These are phyloP conservation scores for Penicillium sp. DNA, from an alignment of 2,329 filamentous ascomycete genomes.

Conservation along the genomic window DNA sequence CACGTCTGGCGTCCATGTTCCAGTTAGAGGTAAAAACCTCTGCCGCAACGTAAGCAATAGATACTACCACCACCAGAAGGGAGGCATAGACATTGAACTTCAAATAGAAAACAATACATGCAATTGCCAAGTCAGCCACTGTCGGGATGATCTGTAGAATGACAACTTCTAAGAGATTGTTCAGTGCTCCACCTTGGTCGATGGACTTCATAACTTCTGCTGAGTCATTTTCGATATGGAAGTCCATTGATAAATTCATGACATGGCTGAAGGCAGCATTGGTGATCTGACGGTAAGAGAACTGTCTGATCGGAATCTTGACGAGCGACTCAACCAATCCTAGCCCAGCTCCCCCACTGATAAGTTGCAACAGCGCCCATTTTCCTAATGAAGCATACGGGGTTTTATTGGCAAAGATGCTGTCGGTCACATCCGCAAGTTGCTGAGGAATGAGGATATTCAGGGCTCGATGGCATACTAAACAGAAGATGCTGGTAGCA, in stretches of 20 bases:
- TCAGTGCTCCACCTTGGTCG: slow-evolving; percentile 61
- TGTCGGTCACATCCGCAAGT: slow-evolving; percentile 7
- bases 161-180: slow-evolving; percentile 57
- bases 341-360: slow-evolving; percentile 1
- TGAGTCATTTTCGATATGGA: slow-evolving; percentile 63
- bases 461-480: slow-evolving; percentile 1
- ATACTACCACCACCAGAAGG: slow-evolving; percentile 46
- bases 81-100: slow-evolving; percentile 61
- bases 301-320: slow-evolving; percentile 53
- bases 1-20: slow-evolving; percentile 41
- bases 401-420: slow-evolving; percentile 5
- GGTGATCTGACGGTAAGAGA: slow-evolving; percentile 56
- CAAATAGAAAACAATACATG: slow-evolving; percentile 49
- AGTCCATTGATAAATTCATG: slow-evolving; percentile 66
- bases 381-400: slow-evolving; percentile 6
- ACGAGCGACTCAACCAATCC: slow-evolving; percentile 1
- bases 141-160: slow-evolving; percentile 61
- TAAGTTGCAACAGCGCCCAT: slow-evolving; percentile 6
- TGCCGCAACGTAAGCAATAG: slow-evolving; percentile 52
- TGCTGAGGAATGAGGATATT: slow-evolving; percentile 10
- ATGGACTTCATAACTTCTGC: slow-evolving; percentile 64
- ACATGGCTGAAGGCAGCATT: slow-evolving; percentile 64
- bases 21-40: slow-evolving; percentile 38
- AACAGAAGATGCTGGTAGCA: not conserved
- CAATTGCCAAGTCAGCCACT: slow-evolving; percentile 43